These are phyloP conservation scores for Suillus subalutaceus DNA, from an alignment of 768 basidiomycete genomes.

Conservation along the genomic window DNA sequence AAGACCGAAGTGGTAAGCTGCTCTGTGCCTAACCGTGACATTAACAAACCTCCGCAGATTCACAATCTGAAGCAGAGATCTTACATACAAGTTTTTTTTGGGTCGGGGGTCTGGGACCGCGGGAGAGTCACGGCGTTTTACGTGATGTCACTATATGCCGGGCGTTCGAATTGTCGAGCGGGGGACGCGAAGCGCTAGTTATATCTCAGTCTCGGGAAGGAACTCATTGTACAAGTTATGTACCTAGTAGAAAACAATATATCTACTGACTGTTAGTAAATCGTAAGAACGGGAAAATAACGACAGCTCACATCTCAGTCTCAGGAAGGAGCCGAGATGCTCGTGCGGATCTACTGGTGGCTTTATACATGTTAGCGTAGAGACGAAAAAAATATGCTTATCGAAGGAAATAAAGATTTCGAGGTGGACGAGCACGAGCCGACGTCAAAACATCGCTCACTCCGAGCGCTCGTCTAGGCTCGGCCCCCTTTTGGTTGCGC, in stretches of 20 bases:
- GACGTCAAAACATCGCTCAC: neutral
- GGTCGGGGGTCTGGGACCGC: neutral
- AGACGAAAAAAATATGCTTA: neutral
- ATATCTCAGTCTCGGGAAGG: too few species aligned
- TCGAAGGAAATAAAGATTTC: neutral
- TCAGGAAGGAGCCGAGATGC: neutral
- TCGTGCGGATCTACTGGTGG: neutral
- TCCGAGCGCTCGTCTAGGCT: too few species aligned
- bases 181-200: neutral
- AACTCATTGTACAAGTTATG: too few species aligned
- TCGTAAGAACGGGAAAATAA: neutral
- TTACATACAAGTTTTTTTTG: neutral
- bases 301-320: neutral
- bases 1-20: conserved; percentile 2
- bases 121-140: neutral
- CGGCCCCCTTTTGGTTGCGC: neutral
- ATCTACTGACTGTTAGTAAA: neutral
- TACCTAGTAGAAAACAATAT: neutral
- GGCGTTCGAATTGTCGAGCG: neutral
- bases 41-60: conserved; percentile 11
- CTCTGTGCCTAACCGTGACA: neutral
- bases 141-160: neutral
- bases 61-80: conserved; percentile 1
- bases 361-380: neutral
- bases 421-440: neutral